phyloP scores from a whole-genome alignment of 148 eudicot genomes.

The Euryodendron excelsum region DNA sequence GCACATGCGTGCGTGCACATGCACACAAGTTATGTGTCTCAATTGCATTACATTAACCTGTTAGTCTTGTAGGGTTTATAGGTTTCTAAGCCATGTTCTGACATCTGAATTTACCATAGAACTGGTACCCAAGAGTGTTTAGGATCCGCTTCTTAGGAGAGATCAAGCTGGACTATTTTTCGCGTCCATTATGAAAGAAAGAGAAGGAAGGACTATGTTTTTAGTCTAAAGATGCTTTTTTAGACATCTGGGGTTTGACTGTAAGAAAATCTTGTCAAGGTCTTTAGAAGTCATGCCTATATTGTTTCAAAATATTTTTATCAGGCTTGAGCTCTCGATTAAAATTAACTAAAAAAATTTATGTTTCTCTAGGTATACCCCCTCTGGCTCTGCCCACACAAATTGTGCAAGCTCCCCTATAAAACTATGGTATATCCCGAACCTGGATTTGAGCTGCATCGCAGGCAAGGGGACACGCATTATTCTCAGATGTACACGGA shows the following conservation, averaged over 20 bases:
- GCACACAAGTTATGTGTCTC: no score
- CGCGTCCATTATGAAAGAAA: background rate
- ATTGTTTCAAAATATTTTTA: background rate
- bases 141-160: background rate
- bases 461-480: conserved; percentile 74
- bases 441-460: conserved; percentile 74
- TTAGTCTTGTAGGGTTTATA: no score
- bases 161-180: background rate
- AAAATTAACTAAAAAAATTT: no score
- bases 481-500: conserved; percentile 94
- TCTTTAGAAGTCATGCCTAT: background rate
- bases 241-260: background rate
- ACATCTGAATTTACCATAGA: background rate
- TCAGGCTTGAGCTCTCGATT: background rate
- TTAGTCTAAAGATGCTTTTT: background rate
- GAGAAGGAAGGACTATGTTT: background rate
- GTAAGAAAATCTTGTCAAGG: background rate
- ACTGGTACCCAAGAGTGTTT: background rate
- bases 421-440: conserved; percentile 85
- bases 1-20: no score
- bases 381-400: conserved; percentile 91
- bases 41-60: no score
- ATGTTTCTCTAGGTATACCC: conserved; percentile 64
- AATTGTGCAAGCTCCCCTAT: conserved; percentile 60
- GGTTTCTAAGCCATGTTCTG: background rate